Evolutionary conservation across 225 moss, liverwort and hornwort genomes (phyloP), one percentile per base, ranked within the genome.

Genomic region (Pseudisothecium myosuroides): DNA sequence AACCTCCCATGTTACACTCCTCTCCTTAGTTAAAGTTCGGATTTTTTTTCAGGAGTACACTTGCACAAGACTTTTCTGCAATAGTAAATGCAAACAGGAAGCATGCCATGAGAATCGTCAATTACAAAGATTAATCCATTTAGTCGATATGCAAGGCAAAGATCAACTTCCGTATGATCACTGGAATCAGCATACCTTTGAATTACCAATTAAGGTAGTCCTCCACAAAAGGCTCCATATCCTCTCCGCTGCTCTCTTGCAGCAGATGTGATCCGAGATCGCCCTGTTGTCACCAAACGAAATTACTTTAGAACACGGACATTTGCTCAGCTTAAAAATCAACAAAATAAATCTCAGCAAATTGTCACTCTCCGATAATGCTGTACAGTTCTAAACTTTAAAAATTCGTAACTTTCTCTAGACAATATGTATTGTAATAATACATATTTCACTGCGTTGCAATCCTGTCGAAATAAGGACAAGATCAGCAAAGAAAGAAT

Each of bases 1-100:
- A 62, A 39, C 71, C 55, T 41, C 85, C 90, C 94, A 94, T 94
- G 83, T 55, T 90, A 80, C 75, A 49, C 72, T 74, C 26, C 60
- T 75, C 81, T 80, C 83, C 50, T 69, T 19, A 20, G 49, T 34
- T 43, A 13, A 6, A 22, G 27, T 72, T 85, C 60, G 22, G 9
- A 68, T 54, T 71, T 27, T 18, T 58, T 45, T 37, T 8, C 39
- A 72, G 85, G 3, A 41, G 26, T 31, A 61, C 80, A 54, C 27
- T 80, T 71, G 31, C 80, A 80, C 27, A 24, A 85, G 14, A n/a
- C 14, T 69, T 63, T 80, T 80, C 89, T 89, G 72, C 80, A 54
- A 73, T 36, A 52, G 62, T 27, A 37, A 68, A 71, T 79, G 79
- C 61, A 71, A 78, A 77, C n/a, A 67, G 84, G 39, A 89, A 41